Evolutionary conservation across 2,329 filamentous ascomycete genomes (phyloP), one percentile per base, ranked within the genome.

Genomic region (Ceratocystiopsis minuta): DNA sequence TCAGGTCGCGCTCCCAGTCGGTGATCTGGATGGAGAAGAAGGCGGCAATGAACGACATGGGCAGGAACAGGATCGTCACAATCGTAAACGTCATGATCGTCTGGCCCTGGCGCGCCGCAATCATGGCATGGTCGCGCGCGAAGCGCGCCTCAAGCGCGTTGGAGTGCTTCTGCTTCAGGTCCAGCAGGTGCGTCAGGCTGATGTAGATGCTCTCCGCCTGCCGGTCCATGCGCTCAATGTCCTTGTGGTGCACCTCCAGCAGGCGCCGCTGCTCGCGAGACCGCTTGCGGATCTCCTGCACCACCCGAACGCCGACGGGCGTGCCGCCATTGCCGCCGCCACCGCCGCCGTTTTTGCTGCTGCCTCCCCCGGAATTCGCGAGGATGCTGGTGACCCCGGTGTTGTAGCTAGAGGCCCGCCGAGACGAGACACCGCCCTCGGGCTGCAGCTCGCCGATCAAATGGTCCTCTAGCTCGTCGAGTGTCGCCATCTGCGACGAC

Each of bases 91-190:
- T 56, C 56, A 65, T 60, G 38, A 65, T 55, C 0, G 61, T 63
- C 51, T 63, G 61, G 9, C 61, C 61, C 38, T 64, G 58, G 9
- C 67, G 62, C 1, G 72, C 70, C 0, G 75, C 75, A 1, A 70
- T 68, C 3, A 70, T 65, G 0, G 75, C 75, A 53, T 78, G 73
- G 39, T 78, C 70, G 16, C 68, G 61, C 0, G 69, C 66, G 41
- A 70, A 78, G 3, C 74, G 67, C 1, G 75, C 75, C 52, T 80
- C 75, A 38, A 78, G 69, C 0, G 72, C 73, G 55, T 79, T 80
- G 48, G 73, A 74, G 44, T 80, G 74, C 54, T 79, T 79, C 50
- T 80, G 75, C 51, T 80, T 80, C 1, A 79, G 63, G 48, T 80
- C 75, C 0, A 80, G 66, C 6, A 80, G 58, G 48, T 78, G 69